phyloP scores from a whole-genome alignment of 2,329 filamentous ascomycete species.

The Fusarium penzigii region DNA sequence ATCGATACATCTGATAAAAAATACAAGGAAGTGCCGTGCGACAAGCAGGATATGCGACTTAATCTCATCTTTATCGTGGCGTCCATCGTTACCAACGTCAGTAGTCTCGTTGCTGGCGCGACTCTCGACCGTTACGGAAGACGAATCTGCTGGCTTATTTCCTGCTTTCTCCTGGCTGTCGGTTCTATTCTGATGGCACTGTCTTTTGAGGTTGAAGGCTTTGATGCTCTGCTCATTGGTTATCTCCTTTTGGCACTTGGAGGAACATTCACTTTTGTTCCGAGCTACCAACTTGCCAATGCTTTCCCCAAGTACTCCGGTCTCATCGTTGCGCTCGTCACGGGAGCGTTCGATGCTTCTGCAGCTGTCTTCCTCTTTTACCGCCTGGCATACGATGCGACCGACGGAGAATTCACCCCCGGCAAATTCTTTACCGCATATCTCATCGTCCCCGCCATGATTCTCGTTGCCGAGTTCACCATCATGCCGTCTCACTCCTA shows the following conservation, averaged over 20 bases:
- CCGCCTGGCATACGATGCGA: conserved; percentile 66
- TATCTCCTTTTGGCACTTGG: conserved; percentile 76
- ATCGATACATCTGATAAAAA: conserved; percentile 24
- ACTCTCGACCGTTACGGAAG: conserved; percentile 82
- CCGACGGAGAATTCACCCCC: conserved; percentile 38
- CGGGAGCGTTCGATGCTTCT: conserved; percentile 79
- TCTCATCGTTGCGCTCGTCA: conserved; percentile 73
- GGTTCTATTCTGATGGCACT: conserved; percentile 75
- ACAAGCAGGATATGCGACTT: conserved; percentile 57
- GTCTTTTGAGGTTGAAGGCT: conserved; percentile 57
- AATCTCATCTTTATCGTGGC: conserved; percentile 92
- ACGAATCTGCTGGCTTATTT: conserved; percentile 71
- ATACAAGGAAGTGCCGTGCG: conserved; percentile 40
- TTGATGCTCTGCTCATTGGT: conserved; percentile 73
- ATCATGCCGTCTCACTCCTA: conserved; percentile 44
- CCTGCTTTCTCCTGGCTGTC: conserved; percentile 64
- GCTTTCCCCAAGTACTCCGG: conserved; percentile 75
- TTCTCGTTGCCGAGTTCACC: conserved; percentile 39
- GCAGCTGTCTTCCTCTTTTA: conserved; percentile 76
- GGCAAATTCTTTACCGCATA: conserved; percentile 45
- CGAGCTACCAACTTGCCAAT: conserved; percentile 80
- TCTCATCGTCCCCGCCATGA: conserved; percentile 35
- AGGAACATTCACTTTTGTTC: conserved; percentile 78
- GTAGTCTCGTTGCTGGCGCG: conserved; percentile 78
- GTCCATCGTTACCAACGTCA: conserved; percentile 83